phyloP scores from a whole-genome alignment of 768 basidiomycete species.

The Termitomyces sp. region DNA sequence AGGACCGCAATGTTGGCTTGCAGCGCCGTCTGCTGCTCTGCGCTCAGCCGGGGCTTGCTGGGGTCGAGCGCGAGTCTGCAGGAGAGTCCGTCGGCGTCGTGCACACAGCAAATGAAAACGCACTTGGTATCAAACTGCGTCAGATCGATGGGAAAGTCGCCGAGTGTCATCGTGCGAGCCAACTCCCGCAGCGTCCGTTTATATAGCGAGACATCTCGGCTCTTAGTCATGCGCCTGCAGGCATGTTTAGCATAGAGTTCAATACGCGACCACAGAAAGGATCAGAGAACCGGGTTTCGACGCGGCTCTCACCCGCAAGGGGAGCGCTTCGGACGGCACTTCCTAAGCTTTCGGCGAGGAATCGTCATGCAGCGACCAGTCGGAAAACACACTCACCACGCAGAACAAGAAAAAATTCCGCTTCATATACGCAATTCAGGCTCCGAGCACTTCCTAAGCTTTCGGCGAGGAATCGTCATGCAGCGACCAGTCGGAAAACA shows the following conservation, averaged over 20 bases:
- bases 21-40: slow-evolving; percentile 56
- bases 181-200: too few relatives aligned
- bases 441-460: too few relatives aligned
- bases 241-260: too few relatives aligned
- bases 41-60: slow-evolving; percentile 51
- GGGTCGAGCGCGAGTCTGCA: slow-evolving; percentile 70
- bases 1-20: slow-evolving; percentile 71
- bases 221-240: too few relatives aligned
- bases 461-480: too few relatives aligned
- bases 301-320: slow-evolving; percentile 29
- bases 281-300: slow-evolving; percentile 55
- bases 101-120: slow-evolving; percentile 2
- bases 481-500: too few relatives aligned
- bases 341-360: slow-evolving; percentile 46
- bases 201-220: too few relatives aligned
- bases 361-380: slow-evolving; percentile 31
- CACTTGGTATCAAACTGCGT: slow-evolving; percentile 65
- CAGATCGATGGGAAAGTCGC: slow-evolving; percentile 75
- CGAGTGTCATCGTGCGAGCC: slow-evolving; percentile 22
- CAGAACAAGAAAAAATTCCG: neutral
- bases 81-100: neutral
- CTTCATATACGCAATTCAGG: neutral
- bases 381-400: neutral
- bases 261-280: slow-evolving; percentile 13
- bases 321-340: slow-evolving; percentile 53